These are phyloP conservation scores for Malassezia pachydermatis DNA, from an alignment of 1,284 basidiomycete species.

Conservation along the genomic window DNA sequence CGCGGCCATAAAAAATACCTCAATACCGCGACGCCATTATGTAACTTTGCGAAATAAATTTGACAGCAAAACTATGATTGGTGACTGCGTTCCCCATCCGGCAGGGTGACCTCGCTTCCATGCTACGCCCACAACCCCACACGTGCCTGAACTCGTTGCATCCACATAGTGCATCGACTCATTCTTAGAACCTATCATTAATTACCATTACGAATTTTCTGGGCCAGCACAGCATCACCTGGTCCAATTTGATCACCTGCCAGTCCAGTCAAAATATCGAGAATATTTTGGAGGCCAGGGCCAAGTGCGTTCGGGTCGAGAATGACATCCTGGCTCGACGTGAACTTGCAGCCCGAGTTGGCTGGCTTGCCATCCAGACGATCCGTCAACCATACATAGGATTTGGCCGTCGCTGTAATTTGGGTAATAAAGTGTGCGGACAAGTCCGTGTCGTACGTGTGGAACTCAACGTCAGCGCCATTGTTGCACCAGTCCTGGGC, in stretches of 20 bases:
- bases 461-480: constrained; percentile 3
- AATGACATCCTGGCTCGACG: background rate
- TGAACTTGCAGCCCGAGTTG: background rate
- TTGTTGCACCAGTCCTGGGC: background rate
- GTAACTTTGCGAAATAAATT: background rate
- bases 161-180: no score
- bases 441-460: background rate
- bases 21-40: no score
- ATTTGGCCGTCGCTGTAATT: constrained; percentile 20
- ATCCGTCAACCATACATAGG: constrained; percentile 20
- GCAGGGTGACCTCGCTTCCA: no score
- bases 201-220: no score
- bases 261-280: background rate
- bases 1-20: no score
- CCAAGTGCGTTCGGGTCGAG: background rate
- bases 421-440: constrained; percentile 27
- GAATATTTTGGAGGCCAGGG: background rate
- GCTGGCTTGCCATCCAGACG: constrained; percentile 19
- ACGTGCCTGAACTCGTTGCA: no score
- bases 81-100: no score
- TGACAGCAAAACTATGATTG: background rate
- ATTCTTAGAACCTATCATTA: no score
- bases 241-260: background rate
- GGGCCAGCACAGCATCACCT: no score
- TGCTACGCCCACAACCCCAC: no score